Percentiles rank a stretch among this genome's conserved stretches.
Conservation (phyloP, 2,329 filamentous ascomycete species). For the Endoconidiophora polonica region DNA sequence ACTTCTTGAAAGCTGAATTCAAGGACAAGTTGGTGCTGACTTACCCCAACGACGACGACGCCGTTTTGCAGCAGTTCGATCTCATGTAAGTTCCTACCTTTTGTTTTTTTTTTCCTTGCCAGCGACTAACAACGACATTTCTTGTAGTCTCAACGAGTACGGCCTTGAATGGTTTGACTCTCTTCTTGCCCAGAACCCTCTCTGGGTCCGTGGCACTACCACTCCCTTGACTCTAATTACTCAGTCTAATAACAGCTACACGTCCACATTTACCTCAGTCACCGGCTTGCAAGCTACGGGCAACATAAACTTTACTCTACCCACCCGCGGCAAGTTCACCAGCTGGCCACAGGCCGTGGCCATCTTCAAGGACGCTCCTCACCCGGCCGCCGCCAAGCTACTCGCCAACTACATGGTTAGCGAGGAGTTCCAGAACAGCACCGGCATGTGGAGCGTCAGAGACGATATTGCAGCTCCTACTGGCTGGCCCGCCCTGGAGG, state of each 20-base stretch:
- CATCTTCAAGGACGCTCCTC: slow-evolving; percentile 31
- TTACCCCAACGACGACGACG: slow-evolving; percentile 42
- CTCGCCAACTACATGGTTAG: slow-evolving; percentile 30
- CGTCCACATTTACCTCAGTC: slow-evolving; percentile 1
- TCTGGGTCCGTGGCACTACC: slow-evolving; percentile 34
- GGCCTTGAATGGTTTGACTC: slow-evolving; percentile 30
- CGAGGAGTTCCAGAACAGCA: slow-evolving; percentile 22
- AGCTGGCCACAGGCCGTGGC: slow-evolving; percentile 32
- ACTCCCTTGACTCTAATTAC: slow-evolving; percentile 24
- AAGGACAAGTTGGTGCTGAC: slow-evolving; percentile 37
- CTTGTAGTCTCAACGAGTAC: slow-evolving; percentile 18
- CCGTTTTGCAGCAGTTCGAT: slow-evolving; percentile 33
- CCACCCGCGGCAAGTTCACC: slow-evolving; percentile 25
- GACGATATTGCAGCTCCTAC: slow-evolving; percentile 19
- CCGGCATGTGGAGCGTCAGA: slow-evolving; percentile 21
- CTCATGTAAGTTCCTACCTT: slow-evolving; percentile 24
- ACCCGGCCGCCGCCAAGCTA: slow-evolving; percentile 34
- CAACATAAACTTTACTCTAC: slow-evolving; percentile 18
- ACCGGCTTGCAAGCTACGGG: slow-evolving; percentile 7
- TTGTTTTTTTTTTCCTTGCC: neutral
- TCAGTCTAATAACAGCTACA: slow-evolving; percentile 16
- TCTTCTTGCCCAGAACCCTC: slow-evolving; percentile 30
- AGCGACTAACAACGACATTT: slow-evolving; percentile 18
- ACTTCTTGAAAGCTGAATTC: slow-evolving; percentile 31
- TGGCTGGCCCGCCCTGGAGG: slow-evolving; percentile 19